Evolutionary conservation across 2,329 filamentous ascomycete species (phyloP).

Genomic region (Beauveria australis): DNA sequence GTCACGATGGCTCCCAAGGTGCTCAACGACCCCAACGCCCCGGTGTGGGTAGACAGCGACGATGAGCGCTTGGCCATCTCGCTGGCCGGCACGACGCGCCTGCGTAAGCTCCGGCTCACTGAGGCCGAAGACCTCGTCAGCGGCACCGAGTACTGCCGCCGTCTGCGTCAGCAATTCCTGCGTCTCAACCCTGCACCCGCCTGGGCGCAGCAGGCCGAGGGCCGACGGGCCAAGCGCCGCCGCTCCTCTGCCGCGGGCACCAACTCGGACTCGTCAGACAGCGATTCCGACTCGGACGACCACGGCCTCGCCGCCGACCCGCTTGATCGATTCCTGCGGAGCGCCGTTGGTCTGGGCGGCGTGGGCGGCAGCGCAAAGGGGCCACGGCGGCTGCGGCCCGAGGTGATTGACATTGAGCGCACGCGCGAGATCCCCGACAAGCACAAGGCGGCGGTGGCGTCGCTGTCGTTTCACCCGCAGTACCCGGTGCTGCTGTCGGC

Average conservation of each 20-base stretch:
- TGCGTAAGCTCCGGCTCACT: slow-evolving; percentile 74
- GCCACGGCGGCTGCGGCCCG: slow-evolving; percentile 64
- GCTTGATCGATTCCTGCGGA: slow-evolving; percentile 70
- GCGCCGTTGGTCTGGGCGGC: slow-evolving; percentile 58
- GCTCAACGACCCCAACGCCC: slow-evolving; percentile 29
- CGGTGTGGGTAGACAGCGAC: slow-evolving; percentile 91
- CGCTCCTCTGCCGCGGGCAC: slow-evolving; percentile 36
- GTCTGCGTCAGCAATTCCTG: slow-evolving; percentile 71
- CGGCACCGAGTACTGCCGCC: slow-evolving; percentile 74
- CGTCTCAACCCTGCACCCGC: slow-evolving; percentile 51
- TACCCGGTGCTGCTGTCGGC: slow-evolving; percentile 86
- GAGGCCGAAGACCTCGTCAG: slow-evolving; percentile 80
- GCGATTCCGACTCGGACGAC: slow-evolving; percentile 41
- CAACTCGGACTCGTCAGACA: slow-evolving; percentile 29
- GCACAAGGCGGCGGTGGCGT: slow-evolving; percentile 72
- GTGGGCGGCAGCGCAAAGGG: slow-evolving; percentile 37
- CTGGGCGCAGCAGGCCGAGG: slow-evolving; percentile 48
- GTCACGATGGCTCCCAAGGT: slow-evolving; percentile 16
- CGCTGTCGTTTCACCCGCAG: slow-evolving; percentile 80
- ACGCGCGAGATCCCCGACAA: slow-evolving; percentile 75
- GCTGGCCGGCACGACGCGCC: slow-evolving; percentile 61
- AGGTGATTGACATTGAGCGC: slow-evolving; percentile 83
- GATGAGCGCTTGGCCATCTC: slow-evolving; percentile 84
- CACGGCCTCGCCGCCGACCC: slow-evolving; percentile 62
- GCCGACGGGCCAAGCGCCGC: slow-evolving; percentile 42